Evolutionary conservation across 345 rosid species (phyloP).

Genomic region (Aethionema arabicum): DNA sequence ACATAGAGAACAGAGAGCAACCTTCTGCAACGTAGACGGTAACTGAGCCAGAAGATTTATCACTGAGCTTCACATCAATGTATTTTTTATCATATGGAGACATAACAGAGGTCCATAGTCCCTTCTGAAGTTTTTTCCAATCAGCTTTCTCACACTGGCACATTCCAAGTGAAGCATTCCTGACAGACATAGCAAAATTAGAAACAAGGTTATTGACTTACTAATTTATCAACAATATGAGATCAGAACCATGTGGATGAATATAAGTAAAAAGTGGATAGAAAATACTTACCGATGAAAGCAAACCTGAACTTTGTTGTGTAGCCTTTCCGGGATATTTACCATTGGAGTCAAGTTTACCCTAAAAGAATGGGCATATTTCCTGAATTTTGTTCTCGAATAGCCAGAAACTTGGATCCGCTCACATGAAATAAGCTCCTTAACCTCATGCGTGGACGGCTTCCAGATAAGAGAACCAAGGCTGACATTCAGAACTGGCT

Average conservation of each 20-base stretch:
- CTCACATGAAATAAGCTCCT: constrained; percentile 53
- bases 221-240: constrained; percentile 2
- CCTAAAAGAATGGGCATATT: constrained; percentile 61
- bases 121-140: constrained; percentile 73
- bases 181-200: constrained; percentile 31
- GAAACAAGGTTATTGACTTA: background rate
- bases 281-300: constrained; percentile 63
- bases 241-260: background rate
- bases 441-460: constrained; percentile 30
- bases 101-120: constrained; percentile 60
- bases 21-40: constrained; percentile 63
- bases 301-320: constrained; percentile 66
- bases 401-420: constrained; percentile 73
- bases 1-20: constrained; percentile 19
- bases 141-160: constrained; percentile 70
- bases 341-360: constrained; percentile 56
- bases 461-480: constrained; percentile 37
- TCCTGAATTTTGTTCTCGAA: constrained; percentile 55
- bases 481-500: constrained; percentile 53
- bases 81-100: constrained; percentile 75
- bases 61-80: constrained; percentile 64
- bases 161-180: constrained; percentile 69
- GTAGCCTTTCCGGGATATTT: constrained; percentile 53
- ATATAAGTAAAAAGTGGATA: background rate
- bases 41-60: constrained; percentile 50